Conservation (phyloP, 78 protist genomes). For the Dictyostelium purpureum region DNA sequence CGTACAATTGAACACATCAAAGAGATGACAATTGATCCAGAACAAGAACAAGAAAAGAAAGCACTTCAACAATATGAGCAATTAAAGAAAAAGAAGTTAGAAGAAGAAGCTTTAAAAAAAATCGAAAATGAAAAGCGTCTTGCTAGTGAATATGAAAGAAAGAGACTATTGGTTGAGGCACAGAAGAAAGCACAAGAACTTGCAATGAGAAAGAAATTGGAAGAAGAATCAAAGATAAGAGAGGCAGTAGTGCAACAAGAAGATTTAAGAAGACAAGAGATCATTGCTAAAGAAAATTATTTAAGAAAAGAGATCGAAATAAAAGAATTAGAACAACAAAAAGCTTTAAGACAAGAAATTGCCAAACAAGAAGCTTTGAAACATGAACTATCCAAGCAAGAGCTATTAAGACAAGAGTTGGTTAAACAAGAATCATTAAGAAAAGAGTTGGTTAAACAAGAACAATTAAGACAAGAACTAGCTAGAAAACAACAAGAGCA, state of each 20-base stretch:
- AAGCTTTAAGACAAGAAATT: neutral
- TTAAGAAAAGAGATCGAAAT: neutral
- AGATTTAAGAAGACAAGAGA: neutral
- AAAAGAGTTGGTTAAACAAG: neutral
- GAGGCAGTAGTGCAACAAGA: neutral
- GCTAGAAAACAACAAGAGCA: neutral
- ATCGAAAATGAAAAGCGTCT: neutral
- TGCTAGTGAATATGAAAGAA: neutral
- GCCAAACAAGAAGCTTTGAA: neutral
- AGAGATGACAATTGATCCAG: neutral
- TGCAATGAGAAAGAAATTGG: neutral
- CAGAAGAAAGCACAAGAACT: neutral
- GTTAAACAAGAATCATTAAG: neutral
- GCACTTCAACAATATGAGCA: neutral
- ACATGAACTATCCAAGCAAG: no score
- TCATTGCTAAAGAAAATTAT: neutral
- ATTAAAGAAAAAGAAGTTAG: neutral
- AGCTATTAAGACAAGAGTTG: neutral
- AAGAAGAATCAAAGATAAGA: neutral
- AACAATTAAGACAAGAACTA: neutral
- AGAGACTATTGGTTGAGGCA: neutral
- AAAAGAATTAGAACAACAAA: neutral
- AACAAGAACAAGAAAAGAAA: conserved; percentile 13
- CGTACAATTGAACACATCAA: conserved; percentile 18
- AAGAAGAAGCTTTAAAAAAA: neutral